These are phyloP conservation scores for Penicillium sp. DNA, from an alignment of 2,329 filamentous ascomycete species.

Conservation along the genomic window DNA sequence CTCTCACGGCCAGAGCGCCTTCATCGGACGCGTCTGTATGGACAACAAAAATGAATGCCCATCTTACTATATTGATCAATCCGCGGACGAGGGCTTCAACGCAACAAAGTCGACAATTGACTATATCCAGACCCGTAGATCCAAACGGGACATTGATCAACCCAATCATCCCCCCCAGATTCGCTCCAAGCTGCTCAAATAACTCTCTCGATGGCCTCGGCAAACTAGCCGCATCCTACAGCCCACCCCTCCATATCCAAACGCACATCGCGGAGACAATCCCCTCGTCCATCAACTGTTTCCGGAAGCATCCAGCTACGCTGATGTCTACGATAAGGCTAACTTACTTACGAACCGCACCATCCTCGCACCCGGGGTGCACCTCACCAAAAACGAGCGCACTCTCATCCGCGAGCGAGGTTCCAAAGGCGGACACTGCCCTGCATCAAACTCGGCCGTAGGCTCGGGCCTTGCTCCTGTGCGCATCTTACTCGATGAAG, in stretches of 20 bases:
- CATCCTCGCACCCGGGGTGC: slow-evolving; percentile 81
- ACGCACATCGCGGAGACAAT: slow-evolving; percentile 87
- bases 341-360: slow-evolving; percentile 70
- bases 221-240: slow-evolving; percentile 59
- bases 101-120: slow-evolving; percentile 61
- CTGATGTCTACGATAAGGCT: slow-evolving; percentile 72
- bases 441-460: slow-evolving; percentile 73
- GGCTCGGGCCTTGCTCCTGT: slow-evolving; percentile 77
- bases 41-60: slow-evolving; percentile 67
- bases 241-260: slow-evolving; percentile 65
- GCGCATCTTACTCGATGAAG: slow-evolving; percentile 69
- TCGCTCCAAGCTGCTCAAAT: slow-evolving; percentile 56
- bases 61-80: slow-evolving; percentile 73
- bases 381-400: slow-evolving; percentile 68
- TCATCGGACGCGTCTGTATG: slow-evolving; percentile 96
- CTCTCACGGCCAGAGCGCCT: slow-evolving; percentile 77
- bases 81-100: slow-evolving; percentile 55
- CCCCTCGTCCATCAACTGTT: slow-evolving; percentile 68
- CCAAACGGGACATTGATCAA: slow-evolving; percentile 62
- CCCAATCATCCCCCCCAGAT: slow-evolving; percentile 74
- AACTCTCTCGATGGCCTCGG: slow-evolving; percentile 63
- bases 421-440: slow-evolving; percentile 80
- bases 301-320: slow-evolving; percentile 63
- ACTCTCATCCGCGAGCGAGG: slow-evolving; percentile 60
- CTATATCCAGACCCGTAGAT: slow-evolving; percentile 67